Conservation (phyloP, 2,329 filamentous ascomycete species). For the Aspergillus fijiensis region DNA sequence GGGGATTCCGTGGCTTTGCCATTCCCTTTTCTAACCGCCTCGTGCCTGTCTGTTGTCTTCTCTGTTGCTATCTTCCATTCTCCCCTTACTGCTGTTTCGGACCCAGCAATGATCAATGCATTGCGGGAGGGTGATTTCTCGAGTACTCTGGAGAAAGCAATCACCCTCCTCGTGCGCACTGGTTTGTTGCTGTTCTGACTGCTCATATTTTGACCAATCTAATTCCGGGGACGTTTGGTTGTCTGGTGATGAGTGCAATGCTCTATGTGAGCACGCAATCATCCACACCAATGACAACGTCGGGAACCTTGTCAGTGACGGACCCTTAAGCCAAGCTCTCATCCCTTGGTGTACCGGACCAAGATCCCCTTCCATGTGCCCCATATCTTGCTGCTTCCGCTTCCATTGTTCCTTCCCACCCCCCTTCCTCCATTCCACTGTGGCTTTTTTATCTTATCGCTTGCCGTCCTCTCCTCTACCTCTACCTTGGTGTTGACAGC, state of each 20-base stretch:
- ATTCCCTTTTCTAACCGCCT: slow-evolving; percentile 12
- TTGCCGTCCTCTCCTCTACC: slow-evolving; percentile 29
- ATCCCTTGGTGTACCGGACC: slow-evolving; percentile 11
- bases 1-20: neutral
- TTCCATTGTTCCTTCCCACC: slow-evolving; percentile 11
- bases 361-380: slow-evolving; percentile 12
- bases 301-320: slow-evolving; percentile 24
- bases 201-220: slow-evolving; percentile 2
- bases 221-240: slow-evolving; percentile 2
- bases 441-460: slow-evolving; percentile 25
- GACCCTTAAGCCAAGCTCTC: slow-evolving; percentile 21
- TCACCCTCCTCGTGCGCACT: neutral
- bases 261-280: slow-evolving; percentile 38
- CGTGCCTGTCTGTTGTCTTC: slow-evolving; percentile 4
- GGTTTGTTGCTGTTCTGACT: neutral
- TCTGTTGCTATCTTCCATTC: neutral
- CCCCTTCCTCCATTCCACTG: slow-evolving; percentile 12
- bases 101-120: neutral
- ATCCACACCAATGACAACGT: slow-evolving; percentile 34
- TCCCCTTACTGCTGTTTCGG: neutral
- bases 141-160: neutral
- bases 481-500: slow-evolving; percentile 41
- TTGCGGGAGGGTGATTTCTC: neutral
- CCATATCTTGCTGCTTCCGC: slow-evolving; percentile 10
- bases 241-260: slow-evolving; percentile 19